Percentiles rank a stretch among this genome's conserved stretches.
Evolutionary conservation across 805 yeast genomes (phyloP).

Genomic region (Yamadazyma laniorum): DNA sequence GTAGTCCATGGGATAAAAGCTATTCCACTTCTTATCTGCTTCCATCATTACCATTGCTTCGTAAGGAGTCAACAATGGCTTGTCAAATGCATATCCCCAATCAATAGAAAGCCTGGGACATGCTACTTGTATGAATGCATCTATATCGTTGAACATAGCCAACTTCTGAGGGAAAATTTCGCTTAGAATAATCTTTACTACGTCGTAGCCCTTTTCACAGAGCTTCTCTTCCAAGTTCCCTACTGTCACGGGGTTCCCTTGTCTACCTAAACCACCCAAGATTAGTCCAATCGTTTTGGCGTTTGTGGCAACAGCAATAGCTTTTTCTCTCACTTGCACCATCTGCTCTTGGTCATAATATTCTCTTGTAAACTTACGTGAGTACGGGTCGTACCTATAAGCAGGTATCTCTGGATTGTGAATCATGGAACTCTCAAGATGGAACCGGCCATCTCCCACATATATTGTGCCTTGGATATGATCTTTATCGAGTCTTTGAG

Average conservation of each 20-base stretch:
- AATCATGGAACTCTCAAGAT: conserved; percentile 93
- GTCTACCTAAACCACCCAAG: conserved; percentile 92
- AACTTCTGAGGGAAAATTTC: conserved; percentile 93
- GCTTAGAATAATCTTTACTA: conserved; percentile 79
- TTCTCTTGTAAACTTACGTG: conserved; percentile 86
- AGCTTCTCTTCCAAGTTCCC: conserved; percentile 60
- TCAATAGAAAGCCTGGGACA: conserved; percentile 95
- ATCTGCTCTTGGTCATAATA: conserved; percentile 83
- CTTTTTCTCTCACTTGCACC: conserved; percentile 69
- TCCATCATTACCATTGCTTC: conserved; percentile 90
- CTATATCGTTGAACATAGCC: conserved; percentile 89
- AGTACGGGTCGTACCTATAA: conserved; percentile 91
- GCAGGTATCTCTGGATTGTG: conserved; percentile 94
- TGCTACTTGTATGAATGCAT: conserved; percentile 95
- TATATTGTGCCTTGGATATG: conserved; percentile 80
- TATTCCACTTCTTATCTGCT: conserved; percentile 65
- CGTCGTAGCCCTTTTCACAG: conserved; percentile 54
- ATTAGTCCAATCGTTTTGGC: conserved; percentile 78
- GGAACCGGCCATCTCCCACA: conserved; percentile 95
- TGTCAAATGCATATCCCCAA: conserved; percentile 97
- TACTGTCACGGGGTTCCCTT: conserved; percentile 82
- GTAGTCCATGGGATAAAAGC: conserved; percentile 93
- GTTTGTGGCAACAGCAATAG: conserved; percentile 58
- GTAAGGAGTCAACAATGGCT: conserved; percentile 91
- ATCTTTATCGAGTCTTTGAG: conserved; percentile 68